Conservation (phyloP, 129 eudicot species). For the Flaveria bidentis region DNA sequence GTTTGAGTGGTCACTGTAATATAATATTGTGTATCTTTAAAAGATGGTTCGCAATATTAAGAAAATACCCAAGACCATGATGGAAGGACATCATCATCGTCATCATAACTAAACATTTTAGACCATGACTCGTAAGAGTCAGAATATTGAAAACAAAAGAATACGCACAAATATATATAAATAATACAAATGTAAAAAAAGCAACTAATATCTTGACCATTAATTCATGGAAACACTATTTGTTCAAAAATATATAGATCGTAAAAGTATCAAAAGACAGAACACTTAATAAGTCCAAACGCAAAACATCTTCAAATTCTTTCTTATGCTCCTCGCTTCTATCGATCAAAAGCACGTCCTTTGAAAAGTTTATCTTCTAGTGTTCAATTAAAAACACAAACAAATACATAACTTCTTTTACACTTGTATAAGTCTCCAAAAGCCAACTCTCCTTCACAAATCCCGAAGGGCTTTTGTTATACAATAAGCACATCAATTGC, state of each 20-base stretch:
- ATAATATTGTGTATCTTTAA: neutral
- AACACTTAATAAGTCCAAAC: neutral
- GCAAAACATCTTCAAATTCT: neutral
- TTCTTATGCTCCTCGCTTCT: conserved; percentile 1
- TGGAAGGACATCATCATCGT: neutral
- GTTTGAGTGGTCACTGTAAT: neutral
- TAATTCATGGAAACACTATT: neutral
- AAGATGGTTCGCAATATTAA: conserved; percentile 4
- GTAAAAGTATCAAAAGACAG: neutral
- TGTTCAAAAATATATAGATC: neutral
- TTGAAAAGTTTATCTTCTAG: neutral
- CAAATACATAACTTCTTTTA: conserved; percentile 2
- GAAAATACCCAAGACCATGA: conserved; percentile 1
- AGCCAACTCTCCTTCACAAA: neutral
- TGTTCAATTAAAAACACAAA: neutral
- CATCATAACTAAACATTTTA: neutral
- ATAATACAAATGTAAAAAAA: neutral
- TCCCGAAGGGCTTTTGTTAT: neutral
- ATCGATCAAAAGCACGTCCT: neutral
- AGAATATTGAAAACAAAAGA: neutral
- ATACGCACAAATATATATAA: neutral
- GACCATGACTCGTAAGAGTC: neutral
- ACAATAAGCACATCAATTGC: neutral
- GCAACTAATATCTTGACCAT: neutral
- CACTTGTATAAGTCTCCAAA: neutral